These are phyloP conservation scores for Gossypium davidsonii DNA, from an alignment of 441 rosid species.

Conservation along the genomic window DNA sequence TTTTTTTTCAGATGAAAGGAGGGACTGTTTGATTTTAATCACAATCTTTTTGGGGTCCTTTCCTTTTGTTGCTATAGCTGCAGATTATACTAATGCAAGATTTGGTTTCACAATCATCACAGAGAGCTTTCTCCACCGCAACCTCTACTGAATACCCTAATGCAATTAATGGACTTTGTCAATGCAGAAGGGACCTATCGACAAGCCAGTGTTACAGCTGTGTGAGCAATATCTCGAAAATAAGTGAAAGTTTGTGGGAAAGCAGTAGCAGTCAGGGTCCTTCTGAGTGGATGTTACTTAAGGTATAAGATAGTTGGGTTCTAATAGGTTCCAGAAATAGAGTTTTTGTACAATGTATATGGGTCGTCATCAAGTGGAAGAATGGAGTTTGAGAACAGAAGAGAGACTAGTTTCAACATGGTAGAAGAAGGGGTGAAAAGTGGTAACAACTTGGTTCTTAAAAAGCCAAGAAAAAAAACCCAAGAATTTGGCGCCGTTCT, in stretches of 20 bases:
- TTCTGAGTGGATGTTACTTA: conserved; percentile 64
- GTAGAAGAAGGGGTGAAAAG: conserved; percentile 46
- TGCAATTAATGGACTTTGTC: conserved; percentile 56
- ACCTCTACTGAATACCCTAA: conserved; percentile 48
- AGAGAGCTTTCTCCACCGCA: conserved; percentile 32
- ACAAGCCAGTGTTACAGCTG: conserved; percentile 46
- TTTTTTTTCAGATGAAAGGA: too few species aligned
- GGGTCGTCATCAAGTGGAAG: conserved; percentile 46
- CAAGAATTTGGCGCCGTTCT: too few species aligned
- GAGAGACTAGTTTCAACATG: conserved; percentile 51
- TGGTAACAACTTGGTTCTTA: conserved; percentile 18
- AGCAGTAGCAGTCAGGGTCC: conserved; percentile 54
- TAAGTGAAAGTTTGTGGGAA: conserved; percentile 53
- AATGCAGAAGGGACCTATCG: conserved; percentile 82
- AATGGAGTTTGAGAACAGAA: conserved; percentile 37
- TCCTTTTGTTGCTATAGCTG: conserved; percentile 15
- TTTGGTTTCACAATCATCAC: conserved; percentile 55
- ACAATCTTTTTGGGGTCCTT: neutral
- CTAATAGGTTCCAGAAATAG: conserved; percentile 39
- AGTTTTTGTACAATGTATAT: conserved; percentile 57
- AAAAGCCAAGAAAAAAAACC: too few species aligned
- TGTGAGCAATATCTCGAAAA: conserved; percentile 39
- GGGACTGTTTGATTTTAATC: neutral
- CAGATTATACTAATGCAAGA: conserved; percentile 44
- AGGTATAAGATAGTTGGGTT: conserved; percentile 59